phyloP scores from a whole-genome alignment of 2,329 filamentous ascomycete species.

The Sarocladium brachiariae region DNA sequence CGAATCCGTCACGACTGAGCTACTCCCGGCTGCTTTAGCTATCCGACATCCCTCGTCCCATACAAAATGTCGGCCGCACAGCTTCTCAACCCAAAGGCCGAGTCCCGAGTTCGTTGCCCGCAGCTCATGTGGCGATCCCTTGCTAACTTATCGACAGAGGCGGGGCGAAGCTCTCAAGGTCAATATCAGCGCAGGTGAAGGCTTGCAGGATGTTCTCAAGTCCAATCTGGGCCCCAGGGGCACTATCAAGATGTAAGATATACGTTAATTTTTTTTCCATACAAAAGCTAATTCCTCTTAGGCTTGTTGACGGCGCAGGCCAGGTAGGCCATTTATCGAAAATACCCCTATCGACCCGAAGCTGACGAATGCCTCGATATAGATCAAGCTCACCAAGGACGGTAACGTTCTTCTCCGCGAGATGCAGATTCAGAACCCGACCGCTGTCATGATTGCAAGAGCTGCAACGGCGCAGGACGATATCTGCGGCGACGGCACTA shows the following conservation, averaged over 20 bases:
- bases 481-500: slow-evolving; percentile 96
- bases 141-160: slow-evolving; percentile 50
- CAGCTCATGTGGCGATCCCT: slow-evolving; percentile 14
- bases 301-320: slow-evolving; percentile 64
- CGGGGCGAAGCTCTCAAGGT: slow-evolving; percentile 93
- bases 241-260: slow-evolving; percentile 82
- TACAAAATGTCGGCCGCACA: slow-evolving; percentile 85
- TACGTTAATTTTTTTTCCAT: background rate
- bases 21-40: background rate
- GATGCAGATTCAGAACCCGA: slow-evolving; percentile 97
- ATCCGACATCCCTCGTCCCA: background rate
- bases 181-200: slow-evolving; percentile 95
- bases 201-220: slow-evolving; percentile 87
- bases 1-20: slow-evolving; percentile 7
- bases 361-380: slow-evolving; percentile 18
- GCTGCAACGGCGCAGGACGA: slow-evolving; percentile 97
- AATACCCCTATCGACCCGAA: slow-evolving; percentile 15
- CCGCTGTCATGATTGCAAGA: slow-evolving; percentile 75
- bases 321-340: slow-evolving; percentile 41
- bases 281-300: slow-evolving; percentile 26
- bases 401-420: slow-evolving; percentile 77
- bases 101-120: slow-evolving; percentile 69
- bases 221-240: slow-evolving; percentile 92
- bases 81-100: slow-evolving; percentile 96
- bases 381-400: slow-evolving; percentile 99